These are phyloP conservation scores for Penicillium sp. DNA, from an alignment of 2,329 filamentous ascomycete genomes.

Conservation along the genomic window DNA sequence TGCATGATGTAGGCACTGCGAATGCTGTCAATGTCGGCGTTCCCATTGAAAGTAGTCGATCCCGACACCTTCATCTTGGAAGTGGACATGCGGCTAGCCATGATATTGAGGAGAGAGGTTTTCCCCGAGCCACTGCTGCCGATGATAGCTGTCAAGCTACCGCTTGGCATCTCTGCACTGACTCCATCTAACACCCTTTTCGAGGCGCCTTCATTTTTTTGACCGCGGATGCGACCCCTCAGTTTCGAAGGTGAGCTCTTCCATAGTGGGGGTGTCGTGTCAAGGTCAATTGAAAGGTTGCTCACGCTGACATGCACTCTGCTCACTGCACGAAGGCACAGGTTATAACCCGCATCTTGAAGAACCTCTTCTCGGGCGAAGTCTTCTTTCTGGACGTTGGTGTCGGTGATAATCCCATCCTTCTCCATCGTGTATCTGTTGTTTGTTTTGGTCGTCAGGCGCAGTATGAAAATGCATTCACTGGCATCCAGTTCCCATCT, in stretches of 20 bases:
- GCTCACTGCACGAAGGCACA: conserved; percentile 43
- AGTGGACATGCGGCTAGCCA: conserved; percentile 67
- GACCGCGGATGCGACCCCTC: conserved; percentile 31
- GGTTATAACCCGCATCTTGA: conserved; percentile 23
- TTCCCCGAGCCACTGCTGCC: conserved; percentile 74
- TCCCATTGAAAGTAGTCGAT: conserved; percentile 61
- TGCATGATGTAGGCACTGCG: conserved; percentile 64
- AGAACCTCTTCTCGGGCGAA: conserved; percentile 2
- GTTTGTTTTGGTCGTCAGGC: background rate
- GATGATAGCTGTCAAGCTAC: conserved; percentile 72
- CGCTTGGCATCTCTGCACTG: conserved; percentile 62
- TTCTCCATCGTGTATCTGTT: conserved; percentile 14
- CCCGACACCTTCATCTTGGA: conserved; percentile 57
- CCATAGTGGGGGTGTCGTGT: conserved; percentile 35
- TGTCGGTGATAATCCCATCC: conserved; percentile 12
- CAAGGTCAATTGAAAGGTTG: conserved; percentile 34
- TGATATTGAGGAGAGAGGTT: conserved; percentile 68
- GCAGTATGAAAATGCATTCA: background rate
- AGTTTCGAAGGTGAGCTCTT: conserved; percentile 32
- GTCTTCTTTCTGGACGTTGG: conserved; percentile 9
- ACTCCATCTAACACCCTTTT: conserved; percentile 63
- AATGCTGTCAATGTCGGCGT: conserved; percentile 48
- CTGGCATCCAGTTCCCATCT: background rate
- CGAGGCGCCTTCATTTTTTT: conserved; percentile 22
- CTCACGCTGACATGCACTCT: conserved; percentile 41